Conservation (phyloP, 495 filamentous ascomycete genomes). For the Aspergillus cavernicola region DNA sequence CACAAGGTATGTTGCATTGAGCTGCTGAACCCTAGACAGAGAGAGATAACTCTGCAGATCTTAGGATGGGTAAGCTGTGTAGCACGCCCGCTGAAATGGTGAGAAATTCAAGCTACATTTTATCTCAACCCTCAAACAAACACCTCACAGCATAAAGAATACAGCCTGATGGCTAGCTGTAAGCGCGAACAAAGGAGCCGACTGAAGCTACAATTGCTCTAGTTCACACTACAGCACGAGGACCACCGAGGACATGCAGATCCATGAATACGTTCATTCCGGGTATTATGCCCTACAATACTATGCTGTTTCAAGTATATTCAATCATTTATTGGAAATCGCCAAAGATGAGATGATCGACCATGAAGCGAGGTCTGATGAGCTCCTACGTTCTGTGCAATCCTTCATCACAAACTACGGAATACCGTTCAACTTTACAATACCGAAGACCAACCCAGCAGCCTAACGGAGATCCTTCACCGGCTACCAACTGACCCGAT, state of each 20-base stretch:
- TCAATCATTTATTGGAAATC: not conserved
- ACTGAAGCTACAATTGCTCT: not conserved
- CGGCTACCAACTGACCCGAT: not conserved
- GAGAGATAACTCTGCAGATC: not conserved
- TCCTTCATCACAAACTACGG: not conserved
- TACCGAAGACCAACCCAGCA: not conserved
- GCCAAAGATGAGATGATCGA: not conserved
- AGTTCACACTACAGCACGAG: not conserved
- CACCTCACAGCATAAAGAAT: not conserved
- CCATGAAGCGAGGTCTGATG: not conserved
- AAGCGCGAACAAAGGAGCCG: not conserved
- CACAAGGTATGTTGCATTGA: too few relatives aligned
- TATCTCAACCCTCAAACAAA: not conserved
- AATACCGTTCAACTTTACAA: not conserved
- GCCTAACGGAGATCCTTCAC: not conserved
- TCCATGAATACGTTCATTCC: not conserved
- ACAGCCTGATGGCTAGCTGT: not conserved
- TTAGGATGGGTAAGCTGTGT: not conserved
- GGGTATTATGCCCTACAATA: conserved; percentile 1
- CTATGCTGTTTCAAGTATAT: not conserved
- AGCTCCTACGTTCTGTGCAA: not conserved
- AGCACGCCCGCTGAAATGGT: not conserved
- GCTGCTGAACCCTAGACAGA: not conserved
- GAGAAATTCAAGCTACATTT: conserved; percentile 1
- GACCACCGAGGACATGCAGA: not conserved